Base-by-base conservation (phyloP, 208 protist genomes). In the Trichomonas vaginalis region DNA sequence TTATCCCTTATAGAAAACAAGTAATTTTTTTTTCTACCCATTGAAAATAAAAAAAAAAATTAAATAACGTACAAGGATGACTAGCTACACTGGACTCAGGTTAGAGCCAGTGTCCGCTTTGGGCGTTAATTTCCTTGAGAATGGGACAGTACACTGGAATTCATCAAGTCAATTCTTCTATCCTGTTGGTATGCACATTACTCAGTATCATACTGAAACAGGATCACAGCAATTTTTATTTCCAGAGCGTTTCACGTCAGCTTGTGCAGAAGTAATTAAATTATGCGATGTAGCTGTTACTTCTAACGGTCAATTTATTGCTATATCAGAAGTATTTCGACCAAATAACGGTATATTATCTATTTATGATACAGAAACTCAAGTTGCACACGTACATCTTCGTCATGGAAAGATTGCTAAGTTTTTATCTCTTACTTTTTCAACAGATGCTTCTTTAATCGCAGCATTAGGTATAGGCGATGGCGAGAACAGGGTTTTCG, bases 291-390 rank as follows among this genome's bases (percentile, higher is more conserved):
- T 92, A 35, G 40, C 45, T 92, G 17, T 51, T 51, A 51, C 45
- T 17, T 35, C 40, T 9, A 92, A 92, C 39, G 86, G 86, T 35
- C 86, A 92, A 47, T 92, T 92, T 51, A 92, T 92, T 39, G 86
- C 86, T 15, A 92, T 92, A 35, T 92, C 86, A 51, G 86, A 92
- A 92, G 86, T 92, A 39, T 92, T 42, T 92, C 86, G 86, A 15
- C 86, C 86, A 92, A 92, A 92, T n/a, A 42, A 92, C 51, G 86
- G 45, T 48, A 92, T 92, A 39, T 39, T 92, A 21, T 51, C 45
- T 8, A 92, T 92, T 56, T 92, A 92, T 39, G 86, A 92, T 51
- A 51, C 45, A 48, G 86, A 92, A 92, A 92, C 86, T 2, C 86
- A 92, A 92, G 45, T 92, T 48, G 45, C 45, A 14, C 86, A 92